A percentile compares a stretch with the other conserved stretches of the same genome.
These are phyloP conservation scores for Fusarium duplospermum DNA, from an alignment of 2,329 filamentous ascomycete species.

Conservation along the genomic window DNA sequence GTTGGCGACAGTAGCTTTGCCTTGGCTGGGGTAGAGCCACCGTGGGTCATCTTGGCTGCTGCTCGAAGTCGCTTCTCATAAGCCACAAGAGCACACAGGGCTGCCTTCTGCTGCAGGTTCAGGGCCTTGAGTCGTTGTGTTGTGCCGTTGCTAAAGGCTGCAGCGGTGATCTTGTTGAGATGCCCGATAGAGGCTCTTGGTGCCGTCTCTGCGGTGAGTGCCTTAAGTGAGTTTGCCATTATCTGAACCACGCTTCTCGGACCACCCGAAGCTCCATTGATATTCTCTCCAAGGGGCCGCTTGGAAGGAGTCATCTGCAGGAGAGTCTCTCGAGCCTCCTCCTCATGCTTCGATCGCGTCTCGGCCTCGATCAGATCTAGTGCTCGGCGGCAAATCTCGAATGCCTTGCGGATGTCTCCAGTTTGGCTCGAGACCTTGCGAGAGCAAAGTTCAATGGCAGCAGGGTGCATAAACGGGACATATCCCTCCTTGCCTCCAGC, in stretches of 20 bases:
- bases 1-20: conserved; percentile 74
- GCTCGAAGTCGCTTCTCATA: conserved; percentile 80
- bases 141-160: conserved; percentile 90
- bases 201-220: conserved; percentile 80
- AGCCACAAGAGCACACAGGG: conserved; percentile 87
- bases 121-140: conserved; percentile 85
- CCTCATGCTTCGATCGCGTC: conserved; percentile 78
- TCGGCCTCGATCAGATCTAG: conserved; percentile 91
- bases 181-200: conserved; percentile 91
- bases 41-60: conserved; percentile 55
- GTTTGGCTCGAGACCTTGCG: conserved; percentile 96
- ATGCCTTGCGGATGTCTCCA: conserved; percentile 93
- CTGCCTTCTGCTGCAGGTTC: conserved; percentile 96
- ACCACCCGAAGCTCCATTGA: conserved; percentile 68
- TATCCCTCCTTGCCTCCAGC: conserved; percentile 64
- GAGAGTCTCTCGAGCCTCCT: conserved; percentile 66
- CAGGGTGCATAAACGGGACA: conserved; percentile 91
- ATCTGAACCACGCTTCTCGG: conserved; percentile 60
- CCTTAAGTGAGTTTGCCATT: conserved; percentile 65
- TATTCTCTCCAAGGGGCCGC: conserved; percentile 82
- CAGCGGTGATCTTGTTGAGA: conserved; percentile 89
- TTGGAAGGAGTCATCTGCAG: conserved; percentile 76
- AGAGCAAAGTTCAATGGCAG: conserved; percentile 92
- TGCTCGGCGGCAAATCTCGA: conserved; percentile 90
- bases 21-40: conserved; percentile 70